Conservation (phyloP, 257 asterid genomes). For the Nicotiana obtusifolia region DNA sequence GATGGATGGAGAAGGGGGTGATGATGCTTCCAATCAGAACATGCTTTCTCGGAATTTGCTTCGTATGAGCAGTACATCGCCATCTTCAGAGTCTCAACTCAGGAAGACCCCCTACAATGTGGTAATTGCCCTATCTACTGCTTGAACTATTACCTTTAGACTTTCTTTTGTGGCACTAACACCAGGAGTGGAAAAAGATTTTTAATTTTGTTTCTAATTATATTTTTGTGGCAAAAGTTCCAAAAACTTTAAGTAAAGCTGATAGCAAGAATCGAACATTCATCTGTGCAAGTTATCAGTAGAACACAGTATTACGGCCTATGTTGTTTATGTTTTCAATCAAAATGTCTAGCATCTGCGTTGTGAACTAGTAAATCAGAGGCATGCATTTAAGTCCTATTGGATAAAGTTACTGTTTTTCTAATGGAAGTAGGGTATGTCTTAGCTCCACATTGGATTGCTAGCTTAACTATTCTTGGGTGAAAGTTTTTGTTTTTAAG, state of each 20-base stretch:
- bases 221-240: not conserved
- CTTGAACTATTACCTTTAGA: not conserved
- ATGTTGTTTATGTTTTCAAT: not conserved
- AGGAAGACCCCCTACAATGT: constrained; percentile 45
- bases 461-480: not conserved
- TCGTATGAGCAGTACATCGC: constrained; percentile 72
- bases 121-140: constrained; percentile 33
- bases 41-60: constrained; percentile 45
- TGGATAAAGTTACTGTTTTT: not conserved
- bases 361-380: not conserved
- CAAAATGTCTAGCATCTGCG: not conserved
- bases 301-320: not conserved
- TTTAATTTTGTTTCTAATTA: not conserved
- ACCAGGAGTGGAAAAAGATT: not conserved
- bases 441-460: not conserved
- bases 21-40: constrained; percentile 50
- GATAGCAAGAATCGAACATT: not conserved
- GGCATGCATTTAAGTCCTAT: not conserved
- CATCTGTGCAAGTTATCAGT: not conserved
- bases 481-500: not conserved
- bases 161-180: not conserved
- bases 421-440: not conserved
- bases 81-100: constrained; percentile 73
- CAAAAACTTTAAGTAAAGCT: not conserved
- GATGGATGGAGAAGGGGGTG: constrained; percentile 59